A percentile compares a stretch with the other conserved stretches of the same genome.
Evolutionary conservation across 352 stramenopile genomes (phyloP).

Genomic region (Phytopythium kandeliae): DNA sequence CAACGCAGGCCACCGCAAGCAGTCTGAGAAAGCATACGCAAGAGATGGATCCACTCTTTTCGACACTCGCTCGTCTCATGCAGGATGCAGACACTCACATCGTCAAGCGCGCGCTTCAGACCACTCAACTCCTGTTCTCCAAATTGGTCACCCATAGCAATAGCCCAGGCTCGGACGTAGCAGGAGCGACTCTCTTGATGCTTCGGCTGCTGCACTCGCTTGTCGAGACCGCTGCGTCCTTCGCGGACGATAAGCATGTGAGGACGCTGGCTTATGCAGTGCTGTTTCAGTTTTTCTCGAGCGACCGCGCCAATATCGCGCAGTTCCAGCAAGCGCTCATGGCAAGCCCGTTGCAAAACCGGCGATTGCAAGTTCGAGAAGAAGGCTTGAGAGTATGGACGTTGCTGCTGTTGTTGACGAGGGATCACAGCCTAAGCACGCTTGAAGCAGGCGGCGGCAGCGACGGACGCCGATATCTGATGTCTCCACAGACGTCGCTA

Average conservation of each 20-base stretch:
- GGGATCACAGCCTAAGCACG: conserved; percentile 2
- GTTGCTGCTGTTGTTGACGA: conserved; percentile 27
- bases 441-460: not conserved
- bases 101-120: conserved; percentile 62
- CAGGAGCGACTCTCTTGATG: conserved; percentile 20
- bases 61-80: conserved; percentile 42
- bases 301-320: conserved; percentile 12
- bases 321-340: conserved; percentile 21
- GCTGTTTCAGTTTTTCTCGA: conserved; percentile 28
- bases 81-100: conserved; percentile 63
- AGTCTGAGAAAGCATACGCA: conserved; percentile 11
- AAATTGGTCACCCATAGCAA: conserved; percentile 24
- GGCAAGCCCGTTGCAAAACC: conserved; percentile 34
- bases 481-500: conserved; percentile 4
- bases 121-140: conserved; percentile 41
- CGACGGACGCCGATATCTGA: not conserved
- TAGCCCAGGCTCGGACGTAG: not conserved
- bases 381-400: conserved; percentile 58
- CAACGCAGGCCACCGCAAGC: conserved; percentile 24
- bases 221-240: conserved; percentile 53
- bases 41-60: conserved; percentile 30
- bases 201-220: conserved; percentile 38
- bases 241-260: conserved; percentile 50
- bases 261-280: conserved; percentile 24
- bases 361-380: conserved; percentile 51